Base-by-base conservation (phyloP, 148 eudicot genomes). In the Linanthus parryae region DNA sequence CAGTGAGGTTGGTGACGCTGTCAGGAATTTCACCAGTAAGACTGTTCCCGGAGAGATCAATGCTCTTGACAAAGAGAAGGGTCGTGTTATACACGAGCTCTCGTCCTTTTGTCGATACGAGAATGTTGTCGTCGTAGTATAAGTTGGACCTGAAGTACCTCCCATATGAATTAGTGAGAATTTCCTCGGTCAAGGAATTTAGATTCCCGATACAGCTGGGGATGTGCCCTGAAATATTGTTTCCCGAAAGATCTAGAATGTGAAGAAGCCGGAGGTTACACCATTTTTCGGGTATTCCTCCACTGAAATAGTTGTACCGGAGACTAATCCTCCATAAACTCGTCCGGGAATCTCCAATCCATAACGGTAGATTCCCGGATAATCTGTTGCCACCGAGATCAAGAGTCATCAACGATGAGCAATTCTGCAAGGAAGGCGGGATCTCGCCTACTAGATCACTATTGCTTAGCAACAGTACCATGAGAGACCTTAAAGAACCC, bases 21-120 rank as follows among this genome's bases (percentile, higher is more conserved):
- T 29, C n/a, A 3, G 72, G 81, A 3, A 72, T 64, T 8, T 52
- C 44, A 21, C 81, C 70, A 0, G 27, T 35, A 21, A 67, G 46
- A 13, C 30, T 20, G 20, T 68, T 72, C 11, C 54, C 30, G 29
- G 68, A 66, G 14, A 79, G 65, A 20, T 61, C 68, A 10, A 70
- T 15, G 17, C 29, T 59, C 13, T 38, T 37, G 8, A 40, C 29
- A 33, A 58, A 44, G 41, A 53, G 21, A 21, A 62, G 64, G 6
- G 54, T 49, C 1, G 17, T 14, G 23, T 17, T 3, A 16, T 71
- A 65, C 23, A 54, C 33, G 13, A 25, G 28, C 12, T 17, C 14
- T 9, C 49, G 28, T 13, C 69, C 68, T 29, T 69, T 63, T 21
- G 55, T 10, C 10, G 38, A 10, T 19, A 62, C 25, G 22, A 39